Evolutionary conservation across 306 rosid species (phyloP).

Genomic region (Cicer pinnatifidum): DNA sequence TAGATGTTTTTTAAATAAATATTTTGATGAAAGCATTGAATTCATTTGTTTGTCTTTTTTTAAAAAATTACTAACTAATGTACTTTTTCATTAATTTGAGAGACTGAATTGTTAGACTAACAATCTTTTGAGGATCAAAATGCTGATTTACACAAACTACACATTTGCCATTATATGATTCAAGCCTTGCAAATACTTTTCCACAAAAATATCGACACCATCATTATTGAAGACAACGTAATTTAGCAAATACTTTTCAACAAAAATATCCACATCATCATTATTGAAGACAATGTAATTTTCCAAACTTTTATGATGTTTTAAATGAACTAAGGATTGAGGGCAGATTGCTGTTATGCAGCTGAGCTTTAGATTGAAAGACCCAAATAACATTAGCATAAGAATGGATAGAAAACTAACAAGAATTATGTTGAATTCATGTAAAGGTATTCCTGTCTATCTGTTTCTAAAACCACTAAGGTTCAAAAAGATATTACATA

Average conservation of each 20-base stretch:
- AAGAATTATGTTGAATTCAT: slow-evolving; percentile 36
- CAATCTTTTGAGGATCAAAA: too few relatives aligned
- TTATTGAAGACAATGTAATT: background rate
- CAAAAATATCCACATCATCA: background rate
- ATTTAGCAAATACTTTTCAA: background rate
- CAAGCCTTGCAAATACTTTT: background rate
- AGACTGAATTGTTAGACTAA: too few relatives aligned
- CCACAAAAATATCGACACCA: background rate
- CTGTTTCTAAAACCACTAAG: slow-evolving; percentile 28
- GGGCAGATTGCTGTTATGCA: background rate
- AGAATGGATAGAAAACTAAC: background rate
- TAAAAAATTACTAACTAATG: too few relatives aligned
- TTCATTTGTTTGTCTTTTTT: too few relatives aligned
- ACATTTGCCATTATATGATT: background rate
- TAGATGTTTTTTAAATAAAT: too few relatives aligned
- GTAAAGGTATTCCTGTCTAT: slow-evolving; percentile 16
- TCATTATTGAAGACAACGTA: background rate
- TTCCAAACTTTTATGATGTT: background rate
- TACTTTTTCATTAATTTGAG: too few relatives aligned
- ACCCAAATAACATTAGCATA: background rate
- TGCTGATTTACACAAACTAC: too few relatives aligned
- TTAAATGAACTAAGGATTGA: background rate
- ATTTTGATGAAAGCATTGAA: too few relatives aligned
- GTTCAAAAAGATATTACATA: slow-evolving; percentile 37
- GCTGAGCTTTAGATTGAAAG: background rate